A percentile compares a stretch with the other conserved stretches of the same genome.
Conservation (phyloP, 345 rosid species). For the Viola odorata region DNA sequence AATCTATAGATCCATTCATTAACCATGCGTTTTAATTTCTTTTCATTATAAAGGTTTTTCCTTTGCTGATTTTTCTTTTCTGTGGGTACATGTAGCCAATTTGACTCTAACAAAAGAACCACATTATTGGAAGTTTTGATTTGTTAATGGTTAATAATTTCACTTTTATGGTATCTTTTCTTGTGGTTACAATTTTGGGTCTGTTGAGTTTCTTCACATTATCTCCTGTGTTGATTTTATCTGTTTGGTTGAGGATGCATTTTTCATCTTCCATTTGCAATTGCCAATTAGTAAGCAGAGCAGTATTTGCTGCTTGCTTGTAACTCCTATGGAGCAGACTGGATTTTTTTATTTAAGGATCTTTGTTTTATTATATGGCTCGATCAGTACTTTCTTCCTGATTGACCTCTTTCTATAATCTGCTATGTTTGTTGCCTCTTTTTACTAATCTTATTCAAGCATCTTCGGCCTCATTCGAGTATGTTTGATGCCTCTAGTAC, state of each 20-base stretch:
- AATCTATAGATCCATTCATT: no score
- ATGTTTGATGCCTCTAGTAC: no score
- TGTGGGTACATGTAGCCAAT: slow-evolving; percentile 39
- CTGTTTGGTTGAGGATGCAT: not conserved
- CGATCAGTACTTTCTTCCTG: no score
- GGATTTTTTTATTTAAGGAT: no score
- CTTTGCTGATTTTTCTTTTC: not conserved
- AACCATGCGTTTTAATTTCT: not conserved
- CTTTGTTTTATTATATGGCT: no score
- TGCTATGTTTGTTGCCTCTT: no score
- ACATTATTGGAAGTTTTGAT: not conserved
- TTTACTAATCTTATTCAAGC: no score
- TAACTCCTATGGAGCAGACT: no score
- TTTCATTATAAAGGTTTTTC: not conserved
- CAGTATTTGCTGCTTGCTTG: not conserved
- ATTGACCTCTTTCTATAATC: no score
- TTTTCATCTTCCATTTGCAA: not conserved
- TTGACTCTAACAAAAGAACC: slow-evolving; percentile 52
- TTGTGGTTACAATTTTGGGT: not conserved
- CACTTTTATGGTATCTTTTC: not conserved
- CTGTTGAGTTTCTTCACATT: no score
- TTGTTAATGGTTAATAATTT: slow-evolving; percentile 42
- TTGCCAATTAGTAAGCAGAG: not conserved
- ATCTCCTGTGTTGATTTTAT: not conserved
- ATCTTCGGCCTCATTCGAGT: no score